Base-by-base conservation (phyloP, 352 stramenopile genomes). In the Globisporangium camurandrum region DNA sequence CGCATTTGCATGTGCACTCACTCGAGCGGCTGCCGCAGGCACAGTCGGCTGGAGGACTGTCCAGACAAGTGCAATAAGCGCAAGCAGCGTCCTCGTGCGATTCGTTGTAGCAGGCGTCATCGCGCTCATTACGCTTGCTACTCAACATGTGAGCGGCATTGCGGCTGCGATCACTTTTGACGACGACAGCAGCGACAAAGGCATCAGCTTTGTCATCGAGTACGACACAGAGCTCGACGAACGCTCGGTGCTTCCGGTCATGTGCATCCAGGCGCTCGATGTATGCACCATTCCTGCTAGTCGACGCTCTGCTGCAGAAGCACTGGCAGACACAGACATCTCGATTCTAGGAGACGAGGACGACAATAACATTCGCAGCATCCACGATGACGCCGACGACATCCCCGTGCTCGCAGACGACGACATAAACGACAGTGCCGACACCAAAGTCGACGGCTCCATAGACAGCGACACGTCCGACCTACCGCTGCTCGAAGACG, bases 281-380 rank as follows among this genome's bases (percentile, higher is more conserved):
- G 16, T 14, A 1, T 6, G 14, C 11, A n/a, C 17, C 14, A 23
- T 19, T 40, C 17, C 30, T 16, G 22, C 2, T n/a, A 22, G 36
- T n/a, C 7, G 12, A 4, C 8, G 36, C 4, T n/a, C n/a, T n/a
- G n/a, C n/a, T n/a, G n/a, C n/a, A n/a, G n/a, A n/a, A n/a, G 4
- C 16, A 16, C 8, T 17, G 16, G 17, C 36, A 9, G 16, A 23
- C 36, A 19, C 14, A n/a, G 17, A n/a, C 16, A 22, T 40, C 17
- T 6, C 36, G 3, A 20, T 40, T 17, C 36, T 40, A 6, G 16
- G 36, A 3, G 36, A 40, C 36, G 36, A 62, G 1, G 62, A 54
- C 14, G 52, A 61, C 43, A 60, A 61, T n/a, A n/a, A 40, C 36
- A 20, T 12, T 17, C 16, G 22, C 36, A 19, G 8, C 14, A 19